Evolutionary conservation across 2,329 filamentous ascomycete species (phyloP), one percentile per base, ranked within the genome.

Genomic region (Trichoderma sp.): DNA sequence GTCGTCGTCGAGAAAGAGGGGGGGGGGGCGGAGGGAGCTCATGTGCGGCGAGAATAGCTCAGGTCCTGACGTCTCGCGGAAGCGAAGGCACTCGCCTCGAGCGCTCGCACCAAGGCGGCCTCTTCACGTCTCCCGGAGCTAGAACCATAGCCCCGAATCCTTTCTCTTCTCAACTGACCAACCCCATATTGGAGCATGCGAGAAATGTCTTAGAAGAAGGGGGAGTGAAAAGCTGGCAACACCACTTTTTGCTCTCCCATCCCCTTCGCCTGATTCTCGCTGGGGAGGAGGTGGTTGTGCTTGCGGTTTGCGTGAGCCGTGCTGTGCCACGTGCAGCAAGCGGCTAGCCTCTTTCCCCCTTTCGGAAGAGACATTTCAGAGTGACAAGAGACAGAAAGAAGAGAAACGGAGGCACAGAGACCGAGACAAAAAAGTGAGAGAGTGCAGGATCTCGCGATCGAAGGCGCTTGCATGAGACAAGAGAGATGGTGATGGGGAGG

Each of bases 111-210:
- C 48, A 44, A 52, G 50, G 48, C 59, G 58, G 28, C 34, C 34
- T 14, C 12, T 24, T 44, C 65, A 39, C 34, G 47, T 54, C 54
- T 54, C 28, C 47, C 28, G 41, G 39, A 56, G 34, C 47, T 44
- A 19, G n/a, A 52, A 17, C 12, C 34, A 41, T 14, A 50, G 41
- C 65, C 59, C 59, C 28, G 9, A 39, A 5, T 39, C 34, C 34
- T 39, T 12, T 39, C 12, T 14, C 34, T 39, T 14, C 34, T 39
- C 34, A 14, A 14, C 55, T 45, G 56, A 52, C 48, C 60, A 59
- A 63, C 54, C 65, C 60, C 60, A 63, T 41, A 63, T 65, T 61
- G 39, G 57, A 41, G 24, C 64, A 57, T 57, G 52, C 28, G 55
- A 63, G 52, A 45, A 66, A 51, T 63, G 65, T 66, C 65, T 66